Base-by-base conservation (phyloP, 495 filamentous ascomycete species). In the Xylaria venustula region DNA sequence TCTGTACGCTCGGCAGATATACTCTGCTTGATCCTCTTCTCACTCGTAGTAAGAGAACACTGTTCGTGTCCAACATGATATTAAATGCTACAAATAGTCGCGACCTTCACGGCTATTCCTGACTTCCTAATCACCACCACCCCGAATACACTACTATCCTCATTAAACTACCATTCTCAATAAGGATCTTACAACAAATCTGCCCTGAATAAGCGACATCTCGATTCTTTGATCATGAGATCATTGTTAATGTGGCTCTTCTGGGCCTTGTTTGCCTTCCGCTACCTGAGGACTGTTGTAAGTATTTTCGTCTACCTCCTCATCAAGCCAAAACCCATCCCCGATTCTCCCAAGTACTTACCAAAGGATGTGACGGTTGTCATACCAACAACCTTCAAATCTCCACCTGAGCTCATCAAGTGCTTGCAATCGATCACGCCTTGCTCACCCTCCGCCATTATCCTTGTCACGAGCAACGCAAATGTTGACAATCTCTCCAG, bases 351-450 rank as follows among this genome's bases (percentile, higher is more conserved):
- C 11, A 83, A 78, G 63, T 79, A 88, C 67, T 85, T 81, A n/a
- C 77, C 82, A 0, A 73, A 87, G 67, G 86, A 92, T 83, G 86
- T 90, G 60, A 88, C 88, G 22, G 85, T 91, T 40, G 87, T 92
- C 63, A 83, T 90, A 58, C 88, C 88, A 12, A 87, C 86, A 0
- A 81, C 91, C 60, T 84, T 88, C 50, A 71, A 73, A 25, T 66
- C 66, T 26, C 66, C 69, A 12, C 54, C 65, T n/a, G 63, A 73
- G 20, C 53, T 73, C 49, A 58, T 54, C 44, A 64, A 66, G 30
- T 67, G 65, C 26, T 37, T 73, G 2, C 63, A 68, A 34, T 67
- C 64, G 54, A 71, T 73, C 25, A 54, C 67, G 28, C 64, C 67
- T 17, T 68, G 63, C 58, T 54, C 69, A 1, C 69, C 69, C 4